These are phyloP conservation scores for Candida multigemmis DNA, from an alignment of 805 yeast genomes.

Conservation along the genomic window DNA sequence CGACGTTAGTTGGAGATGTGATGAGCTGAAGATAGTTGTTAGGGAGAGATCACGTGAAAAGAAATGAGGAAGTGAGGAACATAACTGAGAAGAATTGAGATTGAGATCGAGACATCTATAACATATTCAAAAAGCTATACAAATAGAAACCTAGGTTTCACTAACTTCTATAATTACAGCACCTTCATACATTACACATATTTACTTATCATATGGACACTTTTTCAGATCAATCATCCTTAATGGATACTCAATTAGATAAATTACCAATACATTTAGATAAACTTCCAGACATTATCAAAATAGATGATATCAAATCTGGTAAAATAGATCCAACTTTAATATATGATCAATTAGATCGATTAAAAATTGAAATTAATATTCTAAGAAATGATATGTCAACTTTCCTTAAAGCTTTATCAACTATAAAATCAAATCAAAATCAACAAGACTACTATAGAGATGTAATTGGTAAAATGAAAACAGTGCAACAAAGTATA, in stretches of 20 bases:
- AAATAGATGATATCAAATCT: slow-evolving; percentile 35
- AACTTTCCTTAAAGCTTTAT: slow-evolving; percentile 25
- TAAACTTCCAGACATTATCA: slow-evolving; percentile 23
- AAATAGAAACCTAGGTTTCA: too few relatives aligned
- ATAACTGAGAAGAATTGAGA: not conserved
- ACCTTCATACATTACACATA: not conserved
- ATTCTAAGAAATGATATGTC: slow-evolving; percentile 33
- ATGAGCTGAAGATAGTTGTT: slow-evolving; percentile 15
- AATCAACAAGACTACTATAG: slow-evolving; percentile 30
- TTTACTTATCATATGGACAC: not conserved
- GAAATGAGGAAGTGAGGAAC: not conserved
- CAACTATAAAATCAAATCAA: slow-evolving; percentile 19
- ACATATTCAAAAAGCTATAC: not conserved
- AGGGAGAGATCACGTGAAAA: slow-evolving; percentile 8
- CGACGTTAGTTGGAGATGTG: slow-evolving; percentile 21
- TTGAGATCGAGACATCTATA: not conserved
- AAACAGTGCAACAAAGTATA: slow-evolving; percentile 28
- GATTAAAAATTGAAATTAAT: slow-evolving; percentile 33
- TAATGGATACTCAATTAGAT: too few relatives aligned
- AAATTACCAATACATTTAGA: too few relatives aligned
- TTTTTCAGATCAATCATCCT: too few relatives aligned
- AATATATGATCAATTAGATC: slow-evolving; percentile 35
- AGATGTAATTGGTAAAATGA: slow-evolving; percentile 24
- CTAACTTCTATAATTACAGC: too few relatives aligned
- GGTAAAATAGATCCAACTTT: slow-evolving; percentile 29